Base-by-base conservation (phyloP, 495 filamentous ascomycete genomes). In the Aspergillus wentii region DNA sequence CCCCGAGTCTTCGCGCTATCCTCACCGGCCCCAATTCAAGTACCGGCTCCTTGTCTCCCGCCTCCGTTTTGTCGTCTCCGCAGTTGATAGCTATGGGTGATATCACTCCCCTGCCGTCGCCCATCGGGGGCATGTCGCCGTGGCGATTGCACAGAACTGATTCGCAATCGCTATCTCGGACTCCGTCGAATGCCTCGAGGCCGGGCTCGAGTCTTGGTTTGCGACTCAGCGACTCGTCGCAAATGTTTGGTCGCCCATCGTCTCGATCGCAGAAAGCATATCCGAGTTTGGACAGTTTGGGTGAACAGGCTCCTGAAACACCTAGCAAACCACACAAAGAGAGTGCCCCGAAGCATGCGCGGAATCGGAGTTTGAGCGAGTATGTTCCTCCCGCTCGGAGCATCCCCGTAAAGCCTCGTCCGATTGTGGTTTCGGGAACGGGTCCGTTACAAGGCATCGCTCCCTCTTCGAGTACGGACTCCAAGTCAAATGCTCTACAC, bases 101-200 rank as follows among this genome's bases (percentile, higher is more conserved):
- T 52, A 81, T 98, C 40, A 98, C 92, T 4, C 92, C 92, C 35
- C 62, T 98, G 16, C 92, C 92, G 8, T 96, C 92, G 4, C 92
- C 92, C 6, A 74, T 96, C 26, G 68, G 86, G 40, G 74, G 74
- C 6, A 81, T 83, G 30, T 87, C 85, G 6, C 85, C 90, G n/a
- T 58, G 79, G 80, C 46, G 33, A 35, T 33, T 48, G 9, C 48
- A 50, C 3, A 40, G 76, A 68, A 49, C 68, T 68, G 52, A 65
- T 68, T 61, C 43, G 53, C 66, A 50, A 54, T 77, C 45, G 30
- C 44, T 50, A 33, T 73, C 54, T 17, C 62, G 67, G n/a, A 65
- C 65, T 4, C 60, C 67, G 0, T 69, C 67, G 3, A 48, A 49
- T 0, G 41, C 48, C 3, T 71, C 66, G 11, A 48, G 64, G 7